Percentiles rank a stretch among this genome's conserved stretches.
Conservation (phyloP, 306 rosid species). For the Glycine soja region DNA sequence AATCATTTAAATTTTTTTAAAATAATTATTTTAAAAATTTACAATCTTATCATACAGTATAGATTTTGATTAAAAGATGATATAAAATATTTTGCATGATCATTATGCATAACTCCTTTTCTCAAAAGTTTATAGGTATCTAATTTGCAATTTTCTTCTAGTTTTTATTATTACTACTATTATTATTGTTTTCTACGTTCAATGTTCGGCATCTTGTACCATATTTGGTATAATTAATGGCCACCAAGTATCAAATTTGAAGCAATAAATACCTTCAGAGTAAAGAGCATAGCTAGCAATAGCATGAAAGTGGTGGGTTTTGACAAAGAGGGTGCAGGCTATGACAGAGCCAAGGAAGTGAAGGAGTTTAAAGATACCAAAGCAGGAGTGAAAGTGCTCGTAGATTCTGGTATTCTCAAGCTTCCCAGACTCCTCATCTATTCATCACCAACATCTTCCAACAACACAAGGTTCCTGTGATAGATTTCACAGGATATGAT, state of each 20-base stretch:
- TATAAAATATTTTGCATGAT: no score
- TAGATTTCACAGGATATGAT: slow-evolving; percentile 62
- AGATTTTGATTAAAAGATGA: no score
- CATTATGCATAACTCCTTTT: no score
- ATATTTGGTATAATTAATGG: slow-evolving; percentile 35
- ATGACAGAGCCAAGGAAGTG: slow-evolving; percentile 72
- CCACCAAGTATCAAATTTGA: slow-evolving; percentile 42
- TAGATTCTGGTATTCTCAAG: slow-evolving; percentile 64
- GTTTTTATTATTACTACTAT: neutral
- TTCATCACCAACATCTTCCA: neutral
- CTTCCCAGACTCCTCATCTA: slow-evolving; percentile 73
- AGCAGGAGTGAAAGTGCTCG: slow-evolving; percentile 77
- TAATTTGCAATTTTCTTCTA: slow-evolving; percentile 11
- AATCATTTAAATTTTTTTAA: no score
- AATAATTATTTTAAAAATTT: no score
- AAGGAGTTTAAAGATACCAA: slow-evolving; percentile 74
- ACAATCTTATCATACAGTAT: no score
- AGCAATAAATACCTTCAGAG: slow-evolving; percentile 10
- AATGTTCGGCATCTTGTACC: slow-evolving; percentile 53
- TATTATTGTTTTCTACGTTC: slow-evolving; percentile 5
- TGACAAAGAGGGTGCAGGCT: neutral
- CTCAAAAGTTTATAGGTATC: neutral
- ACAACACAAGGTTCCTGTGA: slow-evolving; percentile 54
- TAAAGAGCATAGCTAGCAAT: neutral
- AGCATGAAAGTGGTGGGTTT: slow-evolving; percentile 43